phyloP scores from a whole-genome alignment of 495 filamentous ascomycete genomes.

The Penicillium riverlandense region DNA sequence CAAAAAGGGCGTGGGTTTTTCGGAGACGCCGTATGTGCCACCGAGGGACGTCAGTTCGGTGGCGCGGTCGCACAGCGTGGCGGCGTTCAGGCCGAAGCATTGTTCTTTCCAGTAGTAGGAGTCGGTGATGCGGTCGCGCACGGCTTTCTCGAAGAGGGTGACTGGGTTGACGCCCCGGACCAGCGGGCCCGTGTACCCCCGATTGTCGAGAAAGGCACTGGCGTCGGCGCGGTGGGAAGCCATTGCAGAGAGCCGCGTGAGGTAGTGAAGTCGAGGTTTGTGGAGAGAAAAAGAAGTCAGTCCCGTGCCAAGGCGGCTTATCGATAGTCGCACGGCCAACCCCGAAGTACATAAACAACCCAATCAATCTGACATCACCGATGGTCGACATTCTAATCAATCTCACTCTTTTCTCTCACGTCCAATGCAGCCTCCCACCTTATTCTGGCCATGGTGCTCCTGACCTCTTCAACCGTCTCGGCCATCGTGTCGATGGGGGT shows the following conservation, averaged over 20 bases:
- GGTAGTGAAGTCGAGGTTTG: not conserved
- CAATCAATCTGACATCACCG: slow-evolving; percentile 4
- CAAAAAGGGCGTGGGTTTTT: slow-evolving; percentile 86
- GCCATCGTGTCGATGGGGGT: slow-evolving; percentile 37
- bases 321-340: slow-evolving; percentile 43
- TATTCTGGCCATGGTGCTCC: slow-evolving; percentile 32
- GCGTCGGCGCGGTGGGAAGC: slow-evolving; percentile 63
- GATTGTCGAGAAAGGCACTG: slow-evolving; percentile 69
- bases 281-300: slow-evolving; percentile 5
- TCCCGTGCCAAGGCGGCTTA: slow-evolving; percentile 25
- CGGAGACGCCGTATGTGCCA: slow-evolving; percentile 73
- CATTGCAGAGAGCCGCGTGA: slow-evolving; percentile 14
- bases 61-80: slow-evolving; percentile 82
- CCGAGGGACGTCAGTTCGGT: slow-evolving; percentile 76
- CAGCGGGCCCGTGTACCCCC: slow-evolving; percentile 61
- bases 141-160: slow-evolving; percentile 84
- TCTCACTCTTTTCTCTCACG: not conserved
- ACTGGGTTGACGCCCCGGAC: slow-evolving; percentile 80
- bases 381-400: slow-evolving; percentile 12
- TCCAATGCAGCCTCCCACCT: slow-evolving; percentile 5
- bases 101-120: slow-evolving; percentile 98
- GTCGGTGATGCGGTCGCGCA: slow-evolving; percentile 89
- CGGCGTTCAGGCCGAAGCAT: slow-evolving; percentile 91
- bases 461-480: slow-evolving; percentile 39
- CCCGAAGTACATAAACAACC: slow-evolving; percentile 14